phyloP scores from a whole-genome alignment of 331 rosid species.

The Phaseolus coccineus region DNA sequence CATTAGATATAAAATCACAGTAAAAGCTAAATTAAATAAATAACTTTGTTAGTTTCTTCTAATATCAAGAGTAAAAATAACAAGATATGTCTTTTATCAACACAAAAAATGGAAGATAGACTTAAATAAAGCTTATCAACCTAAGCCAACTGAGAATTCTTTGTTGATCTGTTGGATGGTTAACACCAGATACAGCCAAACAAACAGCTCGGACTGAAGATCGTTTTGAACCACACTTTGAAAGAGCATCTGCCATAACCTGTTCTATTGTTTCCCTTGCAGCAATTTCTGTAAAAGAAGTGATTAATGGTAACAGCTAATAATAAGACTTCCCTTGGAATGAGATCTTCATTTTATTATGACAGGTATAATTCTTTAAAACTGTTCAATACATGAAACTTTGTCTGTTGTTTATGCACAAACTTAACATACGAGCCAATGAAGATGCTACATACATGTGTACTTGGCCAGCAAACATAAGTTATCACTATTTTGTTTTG shows the following conservation, averaged over 20 bases:
- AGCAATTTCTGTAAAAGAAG: conserved; percentile 71
- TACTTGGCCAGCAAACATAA: conserved; percentile 12
- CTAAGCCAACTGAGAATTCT: conserved; percentile 85
- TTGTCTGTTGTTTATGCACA: neutral
- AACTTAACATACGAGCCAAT: neutral
- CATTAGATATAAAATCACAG: conserved; percentile 12
- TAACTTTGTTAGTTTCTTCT: neutral
- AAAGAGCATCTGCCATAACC: conserved; percentile 89
- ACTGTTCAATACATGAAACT: conserved; percentile 8
- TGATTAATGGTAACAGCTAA: conserved; percentile 38
- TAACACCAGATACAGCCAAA: conserved; percentile 90
- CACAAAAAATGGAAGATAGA: conserved; percentile 23
- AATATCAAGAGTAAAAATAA: conserved; percentile 30
- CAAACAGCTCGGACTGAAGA: conserved; percentile 92
- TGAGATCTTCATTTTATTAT: conserved; percentile 37
- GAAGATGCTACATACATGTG: neutral
- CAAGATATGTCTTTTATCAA: conserved; percentile 1
- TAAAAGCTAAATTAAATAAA: conserved; percentile 10
- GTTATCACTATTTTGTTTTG: neutral
- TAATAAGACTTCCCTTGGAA: conserved; percentile 25
- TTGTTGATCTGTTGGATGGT: conserved; percentile 90
- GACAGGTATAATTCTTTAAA: conserved; percentile 23
- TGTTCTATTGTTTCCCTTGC: conserved; percentile 89
- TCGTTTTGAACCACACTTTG: conserved; percentile 74
- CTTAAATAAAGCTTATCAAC: conserved; percentile 50